Conservation (phyloP, 768 basidiomycete species). For the Rhizopogon roseolus region DNA sequence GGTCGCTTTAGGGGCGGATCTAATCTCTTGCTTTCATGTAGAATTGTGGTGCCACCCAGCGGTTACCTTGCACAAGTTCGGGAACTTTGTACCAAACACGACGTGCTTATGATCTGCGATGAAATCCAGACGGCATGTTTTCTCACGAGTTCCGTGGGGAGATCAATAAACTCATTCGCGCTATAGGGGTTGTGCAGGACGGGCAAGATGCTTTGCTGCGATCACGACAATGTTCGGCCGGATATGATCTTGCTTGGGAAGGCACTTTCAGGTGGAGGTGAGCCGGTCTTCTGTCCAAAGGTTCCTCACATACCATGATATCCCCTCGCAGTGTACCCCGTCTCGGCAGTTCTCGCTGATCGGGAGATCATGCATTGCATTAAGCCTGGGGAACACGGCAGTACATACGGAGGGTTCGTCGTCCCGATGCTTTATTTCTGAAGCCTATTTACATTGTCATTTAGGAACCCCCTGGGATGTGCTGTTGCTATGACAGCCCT, state of each 20-base stretch:
- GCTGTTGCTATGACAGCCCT: conserved; percentile 95
- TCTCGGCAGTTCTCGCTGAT: conserved; percentile 90
- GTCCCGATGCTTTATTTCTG: not conserved
- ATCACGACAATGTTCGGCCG: conserved; percentile 84
- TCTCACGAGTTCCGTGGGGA: not conserved
- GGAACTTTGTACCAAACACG: conserved; percentile 85
- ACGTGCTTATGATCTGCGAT: conserved; percentile 94
- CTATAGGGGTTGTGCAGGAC: conserved; percentile 83
- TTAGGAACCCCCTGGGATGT: conserved; percentile 88
- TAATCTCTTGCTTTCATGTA: conserved; percentile 21
- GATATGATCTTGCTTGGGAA: conserved; percentile 94
- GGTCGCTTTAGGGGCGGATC: not conserved
- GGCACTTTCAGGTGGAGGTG: conserved; percentile 92
- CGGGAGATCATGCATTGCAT: conserved; percentile 94
- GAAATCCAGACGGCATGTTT: conserved; percentile 86
- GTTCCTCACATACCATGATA: conserved; percentile 5
- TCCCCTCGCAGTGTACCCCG: conserved; percentile 72
- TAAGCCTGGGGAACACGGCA: conserved; percentile 91
- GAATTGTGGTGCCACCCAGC: conserved; percentile 86
- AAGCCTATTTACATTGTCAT: not conserved
- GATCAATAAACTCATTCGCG: conserved; percentile 1
- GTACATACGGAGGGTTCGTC: conserved; percentile 88
- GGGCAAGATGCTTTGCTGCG: conserved; percentile 88
- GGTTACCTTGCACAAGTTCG: conserved; percentile 81
- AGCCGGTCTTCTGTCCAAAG: conserved; percentile 21